phyloP scores from a whole-genome alignment of 2,329 filamentous ascomycete genomes.

The Stemphylium vesicarium region DNA sequence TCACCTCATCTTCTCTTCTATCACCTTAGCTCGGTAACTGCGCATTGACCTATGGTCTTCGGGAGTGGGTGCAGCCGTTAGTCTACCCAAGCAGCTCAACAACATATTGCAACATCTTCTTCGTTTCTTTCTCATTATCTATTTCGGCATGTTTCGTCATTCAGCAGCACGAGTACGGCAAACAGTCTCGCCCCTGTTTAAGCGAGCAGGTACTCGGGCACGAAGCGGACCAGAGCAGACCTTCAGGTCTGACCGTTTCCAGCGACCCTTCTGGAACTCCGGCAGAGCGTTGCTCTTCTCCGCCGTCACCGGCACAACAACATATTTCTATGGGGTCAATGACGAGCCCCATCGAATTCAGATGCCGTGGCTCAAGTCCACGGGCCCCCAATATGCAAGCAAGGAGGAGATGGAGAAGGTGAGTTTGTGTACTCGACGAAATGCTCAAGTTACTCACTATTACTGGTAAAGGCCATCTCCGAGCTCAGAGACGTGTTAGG shows the following conservation, averaged over 20 bases:
- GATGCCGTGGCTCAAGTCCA: slow-evolving; percentile 32
- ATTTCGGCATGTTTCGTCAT: slow-evolving; percentile 43
- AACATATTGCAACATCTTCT: slow-evolving; percentile 13
- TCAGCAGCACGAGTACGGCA: slow-evolving; percentile 36
- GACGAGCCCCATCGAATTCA: slow-evolving; percentile 44
- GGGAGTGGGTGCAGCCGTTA: slow-evolving; percentile 26
- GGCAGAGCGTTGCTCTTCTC: slow-evolving; percentile 56
- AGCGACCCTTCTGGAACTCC: slow-evolving; percentile 55
- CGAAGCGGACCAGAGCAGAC: slow-evolving; percentile 34
- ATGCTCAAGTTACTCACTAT: slow-evolving; percentile 8
- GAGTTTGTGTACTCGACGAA: background rate
- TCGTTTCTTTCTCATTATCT: slow-evolving; percentile 15
- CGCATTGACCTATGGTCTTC: slow-evolving; percentile 35
- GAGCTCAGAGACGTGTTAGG: slow-evolving; percentile 62
- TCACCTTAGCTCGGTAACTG: slow-evolving; percentile 23
- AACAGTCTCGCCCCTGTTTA: slow-evolving; percentile 37
- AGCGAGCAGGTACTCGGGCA: slow-evolving; percentile 33
- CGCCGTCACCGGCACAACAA: slow-evolving; percentile 58
- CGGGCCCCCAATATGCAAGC: slow-evolving; percentile 55
- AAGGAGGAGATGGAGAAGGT: slow-evolving; percentile 60
- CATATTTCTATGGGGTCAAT: slow-evolving; percentile 58
- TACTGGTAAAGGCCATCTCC: slow-evolving; percentile 56
- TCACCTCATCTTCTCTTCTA: slow-evolving; percentile 24
- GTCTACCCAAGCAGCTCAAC: slow-evolving; percentile 20
- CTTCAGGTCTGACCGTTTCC: slow-evolving; percentile 24